Evolutionary conservation across 2,329 filamentous ascomycete species (phyloP).

Genomic region (Pseudogymnoascus sp.): DNA sequence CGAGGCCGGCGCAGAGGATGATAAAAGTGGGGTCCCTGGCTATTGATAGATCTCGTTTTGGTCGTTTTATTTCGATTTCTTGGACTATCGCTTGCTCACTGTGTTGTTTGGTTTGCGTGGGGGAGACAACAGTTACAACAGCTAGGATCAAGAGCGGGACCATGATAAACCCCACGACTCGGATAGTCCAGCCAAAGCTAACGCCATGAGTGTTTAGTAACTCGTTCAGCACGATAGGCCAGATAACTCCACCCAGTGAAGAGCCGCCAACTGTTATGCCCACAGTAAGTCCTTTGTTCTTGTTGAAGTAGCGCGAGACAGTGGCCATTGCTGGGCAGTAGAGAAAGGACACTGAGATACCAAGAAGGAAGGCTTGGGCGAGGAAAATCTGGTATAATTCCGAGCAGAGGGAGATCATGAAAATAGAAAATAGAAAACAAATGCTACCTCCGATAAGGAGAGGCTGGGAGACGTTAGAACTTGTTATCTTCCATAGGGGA

Average conservation of each 20-base stretch:
- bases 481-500: background rate
- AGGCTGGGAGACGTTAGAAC: background rate
- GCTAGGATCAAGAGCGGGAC: constrained; percentile 16
- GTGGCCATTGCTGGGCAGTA: constrained; percentile 21
- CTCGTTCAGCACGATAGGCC: constrained; percentile 27
- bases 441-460: background rate
- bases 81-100: background rate
- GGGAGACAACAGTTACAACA: constrained; percentile 11
- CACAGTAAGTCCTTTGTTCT: constrained; percentile 17
- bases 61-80: constrained; percentile 3
- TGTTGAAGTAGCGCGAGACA: constrained; percentile 16
- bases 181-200: constrained; percentile 25
- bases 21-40: constrained; percentile 14
- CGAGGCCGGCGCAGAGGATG: constrained; percentile 11
- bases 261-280: constrained; percentile 26
- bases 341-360: constrained; percentile 20
- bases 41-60: constrained; percentile 14
- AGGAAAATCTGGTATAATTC: constrained; percentile 30
- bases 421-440: constrained; percentile 21
- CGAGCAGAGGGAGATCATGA: constrained; percentile 26
- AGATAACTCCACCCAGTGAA: constrained; percentile 30
- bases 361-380: constrained; percentile 22
- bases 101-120: background rate
- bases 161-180: constrained; percentile 21
- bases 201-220: constrained; percentile 22